Conservation (phyloP, 371 early-diverging fungal genomes). For the Zychaea mexicana region DNA sequence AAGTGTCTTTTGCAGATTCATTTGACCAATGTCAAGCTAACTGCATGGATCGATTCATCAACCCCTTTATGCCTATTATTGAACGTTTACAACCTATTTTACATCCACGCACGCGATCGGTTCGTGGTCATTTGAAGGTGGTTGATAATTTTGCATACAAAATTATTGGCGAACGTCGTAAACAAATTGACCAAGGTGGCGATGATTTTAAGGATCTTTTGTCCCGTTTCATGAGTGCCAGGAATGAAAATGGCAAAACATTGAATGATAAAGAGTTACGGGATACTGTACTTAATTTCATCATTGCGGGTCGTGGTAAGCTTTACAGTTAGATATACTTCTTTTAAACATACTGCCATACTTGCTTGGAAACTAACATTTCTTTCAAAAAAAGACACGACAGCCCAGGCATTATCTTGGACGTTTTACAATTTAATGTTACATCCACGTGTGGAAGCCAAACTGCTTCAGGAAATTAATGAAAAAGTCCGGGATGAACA, state of each 20-base stretch:
- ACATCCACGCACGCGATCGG: slow-evolving; percentile 21
- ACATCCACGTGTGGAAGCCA: slow-evolving; percentile 53
- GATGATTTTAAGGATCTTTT: slow-evolving; percentile 51
- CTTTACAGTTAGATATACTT: too few relatives aligned
- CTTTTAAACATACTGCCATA: too few relatives aligned
- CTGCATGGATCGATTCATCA: slow-evolving; percentile 38
- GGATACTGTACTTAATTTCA: slow-evolving; percentile 72
- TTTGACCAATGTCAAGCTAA: slow-evolving; percentile 53
- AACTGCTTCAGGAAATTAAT: slow-evolving; percentile 58
- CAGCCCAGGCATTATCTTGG: slow-evolving; percentile 74
- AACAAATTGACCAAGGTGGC: slow-evolving; percentile 21
- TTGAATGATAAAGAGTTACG: slow-evolving; percentile 51
- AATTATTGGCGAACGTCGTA: slow-evolving; percentile 43
- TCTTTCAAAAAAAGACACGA: slow-evolving; percentile 69
- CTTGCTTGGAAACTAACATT: too few relatives aligned
- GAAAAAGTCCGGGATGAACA: slow-evolving; percentile 33
- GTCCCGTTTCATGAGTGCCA: slow-evolving; percentile 58
- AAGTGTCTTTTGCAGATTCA: slow-evolving; percentile 53
- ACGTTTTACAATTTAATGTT: too few relatives aligned
- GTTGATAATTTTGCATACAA: slow-evolving; percentile 50
- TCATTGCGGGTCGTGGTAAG: too few relatives aligned
- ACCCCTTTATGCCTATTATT: slow-evolving; percentile 42
- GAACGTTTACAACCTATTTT: slow-evolving; percentile 20
- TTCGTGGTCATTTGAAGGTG: slow-evolving; percentile 35
- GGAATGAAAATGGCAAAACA: slow-evolving; percentile 50